A percentile compares a stretch with the other conserved stretches of the same genome.
Evolutionary conservation across 208 protist species (phyloP).

Genomic region (Eutreptiella sp.): DNA sequence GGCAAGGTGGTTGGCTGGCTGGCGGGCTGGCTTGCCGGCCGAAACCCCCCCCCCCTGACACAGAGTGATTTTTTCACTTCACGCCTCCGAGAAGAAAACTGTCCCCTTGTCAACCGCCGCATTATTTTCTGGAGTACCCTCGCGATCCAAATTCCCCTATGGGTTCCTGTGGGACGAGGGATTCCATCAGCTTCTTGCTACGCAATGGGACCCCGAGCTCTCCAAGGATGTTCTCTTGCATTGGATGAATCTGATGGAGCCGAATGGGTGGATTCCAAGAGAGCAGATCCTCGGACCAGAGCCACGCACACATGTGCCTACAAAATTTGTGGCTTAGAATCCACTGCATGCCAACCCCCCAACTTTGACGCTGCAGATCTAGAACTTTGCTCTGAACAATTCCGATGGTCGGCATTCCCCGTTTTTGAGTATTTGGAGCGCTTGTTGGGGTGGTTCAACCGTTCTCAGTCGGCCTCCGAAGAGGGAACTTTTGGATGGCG

Average conservation of each 20-base stretch:
- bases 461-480: constrained; percentile 34
- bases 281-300: constrained; percentile 73
- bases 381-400: constrained; percentile 5
- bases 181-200: constrained; percentile 69
- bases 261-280: constrained; percentile 65
- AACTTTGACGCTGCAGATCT: constrained; percentile 45
- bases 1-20: too few species aligned
- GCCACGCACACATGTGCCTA: constrained; percentile 42
- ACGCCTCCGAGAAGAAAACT: too few species aligned
- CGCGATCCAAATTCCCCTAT: constrained; percentile 61
- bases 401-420: background rate
- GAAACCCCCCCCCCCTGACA: too few species aligned
- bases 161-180: constrained; percentile 86
- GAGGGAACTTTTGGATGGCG: constrained; percentile 46
- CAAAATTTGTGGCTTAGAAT: constrained; percentile 53
- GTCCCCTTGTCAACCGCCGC: too few species aligned
- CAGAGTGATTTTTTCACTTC: too few species aligned
- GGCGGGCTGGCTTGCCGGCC: too few species aligned
- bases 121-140: constrained; percentile 55
- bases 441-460: constrained; percentile 41
- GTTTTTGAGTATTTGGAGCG: constrained; percentile 9
- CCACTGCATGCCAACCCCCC: constrained; percentile 58
- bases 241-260: constrained; percentile 63
- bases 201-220: constrained; percentile 43
- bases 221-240: constrained; percentile 42